These are phyloP conservation scores for Ramichloridium luteum DNA, from an alignment of 2,329 filamentous ascomycete species.

Conservation along the genomic window DNA sequence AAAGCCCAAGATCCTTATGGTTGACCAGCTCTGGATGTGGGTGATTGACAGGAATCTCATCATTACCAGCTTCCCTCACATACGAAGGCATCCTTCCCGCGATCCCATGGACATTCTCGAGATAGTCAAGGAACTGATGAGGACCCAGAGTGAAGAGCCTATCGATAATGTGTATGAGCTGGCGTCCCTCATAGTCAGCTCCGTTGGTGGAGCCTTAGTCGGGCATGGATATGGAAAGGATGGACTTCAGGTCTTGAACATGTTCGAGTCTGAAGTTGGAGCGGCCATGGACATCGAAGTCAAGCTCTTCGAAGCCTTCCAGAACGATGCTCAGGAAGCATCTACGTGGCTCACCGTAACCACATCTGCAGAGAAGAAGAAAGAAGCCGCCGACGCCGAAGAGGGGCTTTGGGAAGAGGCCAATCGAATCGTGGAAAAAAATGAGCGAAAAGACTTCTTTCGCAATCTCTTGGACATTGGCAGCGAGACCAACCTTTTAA, in stretches of 20 bases:
- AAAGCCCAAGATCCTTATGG: constrained; percentile 52
- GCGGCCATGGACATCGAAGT: constrained; percentile 24
- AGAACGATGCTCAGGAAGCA: constrained; percentile 44
- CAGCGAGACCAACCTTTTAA: constrained; percentile 45
- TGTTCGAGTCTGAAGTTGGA: constrained; percentile 53
- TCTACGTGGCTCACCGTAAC: constrained; percentile 38
- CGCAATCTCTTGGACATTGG: constrained; percentile 47
- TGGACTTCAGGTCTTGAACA: constrained; percentile 38
- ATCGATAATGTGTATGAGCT: constrained; percentile 49
- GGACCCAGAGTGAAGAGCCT: constrained; percentile 47
- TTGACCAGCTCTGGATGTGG: constrained; percentile 56
- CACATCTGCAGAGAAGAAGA: constrained; percentile 10
- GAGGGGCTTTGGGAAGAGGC: neutral
- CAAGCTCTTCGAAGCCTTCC: constrained; percentile 45
- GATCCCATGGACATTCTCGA: constrained; percentile 51
- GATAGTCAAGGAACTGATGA: constrained; percentile 50
- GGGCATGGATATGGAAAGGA: constrained; percentile 48
- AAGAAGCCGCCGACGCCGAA: neutral
- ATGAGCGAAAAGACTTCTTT: constrained; percentile 30
- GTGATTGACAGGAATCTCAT: constrained; percentile 45
- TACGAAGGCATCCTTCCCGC: constrained; percentile 46
- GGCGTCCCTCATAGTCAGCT: constrained; percentile 47
- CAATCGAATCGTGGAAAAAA: neutral
- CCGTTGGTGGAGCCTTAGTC: constrained; percentile 50
- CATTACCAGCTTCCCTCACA: constrained; percentile 45